Evolutionary conservation across 495 filamentous ascomycete species (phyloP).

Genomic region (Penicillium soppii): DNA sequence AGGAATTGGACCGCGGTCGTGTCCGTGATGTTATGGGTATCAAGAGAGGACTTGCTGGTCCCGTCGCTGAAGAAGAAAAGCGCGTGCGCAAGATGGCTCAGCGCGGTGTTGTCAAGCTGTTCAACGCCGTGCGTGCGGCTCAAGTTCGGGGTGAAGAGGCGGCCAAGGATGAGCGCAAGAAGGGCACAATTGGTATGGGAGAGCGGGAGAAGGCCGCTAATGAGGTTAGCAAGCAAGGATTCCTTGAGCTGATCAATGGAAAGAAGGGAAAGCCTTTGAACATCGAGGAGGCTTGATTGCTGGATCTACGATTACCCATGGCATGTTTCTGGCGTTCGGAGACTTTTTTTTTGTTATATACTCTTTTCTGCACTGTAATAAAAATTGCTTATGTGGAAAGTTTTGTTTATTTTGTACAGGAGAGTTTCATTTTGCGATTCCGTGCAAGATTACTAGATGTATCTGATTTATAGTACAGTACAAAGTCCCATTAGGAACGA

Average conservation of each 20-base stretch:
- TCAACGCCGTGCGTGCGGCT: slow-evolving; percentile 90
- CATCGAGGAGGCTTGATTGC: slow-evolving; percentile 47
- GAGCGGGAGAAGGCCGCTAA: slow-evolving; percentile 79
- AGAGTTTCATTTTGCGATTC: slow-evolving; percentile 28
- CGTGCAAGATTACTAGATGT: slow-evolving; percentile 14
- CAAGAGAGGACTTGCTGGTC: slow-evolving; percentile 41
- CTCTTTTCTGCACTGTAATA: slow-evolving; percentile 20
- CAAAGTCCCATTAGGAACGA: slow-evolving; percentile 22
- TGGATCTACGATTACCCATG: slow-evolving; percentile 26
- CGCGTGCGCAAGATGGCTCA: slow-evolving; percentile 80
- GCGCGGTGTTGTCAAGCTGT: slow-evolving; percentile 89
- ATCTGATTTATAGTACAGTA: slow-evolving; percentile 24
- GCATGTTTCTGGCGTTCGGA: slow-evolving; percentile 43
- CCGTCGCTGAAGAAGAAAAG: slow-evolving; percentile 76
- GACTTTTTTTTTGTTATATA: slow-evolving; percentile 19
- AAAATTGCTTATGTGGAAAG: slow-evolving; percentile 21
- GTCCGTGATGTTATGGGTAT: slow-evolving; percentile 78
- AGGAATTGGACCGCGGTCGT: slow-evolving; percentile 80
- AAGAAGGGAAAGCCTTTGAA: slow-evolving; percentile 52
- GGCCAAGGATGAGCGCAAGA: slow-evolving; percentile 60
- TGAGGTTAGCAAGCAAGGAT: slow-evolving; percentile 95
- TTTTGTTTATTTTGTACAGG: slow-evolving; percentile 27
- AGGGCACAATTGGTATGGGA: slow-evolving; percentile 71
- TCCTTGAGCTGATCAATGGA: slow-evolving; percentile 79
- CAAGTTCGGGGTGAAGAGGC: slow-evolving; percentile 83